These are phyloP conservation scores for Priceomyces carsonii DNA, from an alignment of 805 yeast species.

Conservation along the genomic window DNA sequence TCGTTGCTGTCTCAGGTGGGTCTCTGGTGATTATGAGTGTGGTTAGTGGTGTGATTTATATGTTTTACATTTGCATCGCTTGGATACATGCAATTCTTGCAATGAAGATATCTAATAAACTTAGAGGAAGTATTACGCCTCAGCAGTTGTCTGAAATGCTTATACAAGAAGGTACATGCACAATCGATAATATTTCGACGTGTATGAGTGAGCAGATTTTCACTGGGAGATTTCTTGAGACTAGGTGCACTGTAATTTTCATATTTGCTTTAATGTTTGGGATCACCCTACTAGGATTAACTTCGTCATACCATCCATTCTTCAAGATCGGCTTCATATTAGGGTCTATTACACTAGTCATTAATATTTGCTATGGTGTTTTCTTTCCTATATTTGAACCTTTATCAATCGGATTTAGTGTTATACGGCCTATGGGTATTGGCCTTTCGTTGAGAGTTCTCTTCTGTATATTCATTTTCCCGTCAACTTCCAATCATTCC, in stretches of 20 bases:
- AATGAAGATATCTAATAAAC: conserved; percentile 21
- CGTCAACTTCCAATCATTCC: conserved; percentile 22
- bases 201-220: conserved; percentile 23
- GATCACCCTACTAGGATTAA: conserved; percentile 22
- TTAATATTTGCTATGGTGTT: conserved; percentile 24
- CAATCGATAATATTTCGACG: conserved; percentile 13
- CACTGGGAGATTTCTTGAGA: conserved; percentile 25
- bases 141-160: conserved; percentile 15
- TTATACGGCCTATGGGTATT: conserved; percentile 26
- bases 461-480: conserved; percentile 22
- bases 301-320: conserved; percentile 17
- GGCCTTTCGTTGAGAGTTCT: conserved; percentile 22
- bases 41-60: conserved; percentile 14
- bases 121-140: conserved; percentile 26
- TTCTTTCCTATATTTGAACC: conserved; percentile 30
- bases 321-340: conserved; percentile 19
- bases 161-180: conserved; percentile 27
- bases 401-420: conserved; percentile 13
- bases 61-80: conserved; percentile 16
- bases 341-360: conserved; percentile 21
- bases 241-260: conserved; percentile 20
- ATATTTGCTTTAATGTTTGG: conserved; percentile 23
- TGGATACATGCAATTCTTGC: conserved; percentile 26
- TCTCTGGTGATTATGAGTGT: conserved; percentile 19
- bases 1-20: conserved; percentile 29